Base-by-base conservation (phyloP, 176 grass and related monocot genomes). In the Musa troglodytarum region DNA sequence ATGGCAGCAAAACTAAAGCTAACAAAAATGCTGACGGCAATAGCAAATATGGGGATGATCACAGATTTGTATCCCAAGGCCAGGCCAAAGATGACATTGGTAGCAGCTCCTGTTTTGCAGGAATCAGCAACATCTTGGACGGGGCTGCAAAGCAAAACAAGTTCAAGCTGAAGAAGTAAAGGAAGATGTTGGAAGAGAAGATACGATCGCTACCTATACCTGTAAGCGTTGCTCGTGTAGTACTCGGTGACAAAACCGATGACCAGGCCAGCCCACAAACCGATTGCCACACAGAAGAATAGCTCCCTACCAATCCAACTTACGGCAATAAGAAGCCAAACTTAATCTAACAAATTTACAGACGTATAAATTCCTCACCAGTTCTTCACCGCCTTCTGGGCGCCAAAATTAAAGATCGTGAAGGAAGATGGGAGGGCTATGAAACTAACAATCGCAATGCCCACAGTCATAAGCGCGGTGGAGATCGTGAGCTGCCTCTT, bases 101-200 rank as follows among this genome's bases (percentile, higher is more conserved):
- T 64, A 25, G 62, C 62, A 64, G 20, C 62, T 64, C 62, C 62
- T 10, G 62, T 64, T 64, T n/a, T 64, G 22, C 62, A 64, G 62
- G 62, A 64, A 64, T 64, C 62, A 12, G 62, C 62, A 64, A 64
- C 62, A 23, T 64, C 62, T 64, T 64, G 62, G 19, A 64, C 62
- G 13, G 16, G 62, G 16, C 62, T 64, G 62, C 10, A 64, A 64
- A 2, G 20, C 17, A 22, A 25, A n/a, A 43, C 4, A 43, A 6
- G 20, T 64, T n/a, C 25, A 64, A 21, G 21, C 10, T 21, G 25
- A 64, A 10, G 62, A 64, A 64, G 62, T 64, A 64, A 25, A 24
- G 34, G 9, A 64, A 24, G 20, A 9, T 10, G 62, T 10, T 5
- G 4, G 34, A 43, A 43, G 0, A 43, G 34, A 43, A 43, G 34